These are phyloP conservation scores for Pseudisothecium myosuroides DNA, from an alignment of 225 moss, liverwort and hornwort species.

Conservation along the genomic window DNA sequence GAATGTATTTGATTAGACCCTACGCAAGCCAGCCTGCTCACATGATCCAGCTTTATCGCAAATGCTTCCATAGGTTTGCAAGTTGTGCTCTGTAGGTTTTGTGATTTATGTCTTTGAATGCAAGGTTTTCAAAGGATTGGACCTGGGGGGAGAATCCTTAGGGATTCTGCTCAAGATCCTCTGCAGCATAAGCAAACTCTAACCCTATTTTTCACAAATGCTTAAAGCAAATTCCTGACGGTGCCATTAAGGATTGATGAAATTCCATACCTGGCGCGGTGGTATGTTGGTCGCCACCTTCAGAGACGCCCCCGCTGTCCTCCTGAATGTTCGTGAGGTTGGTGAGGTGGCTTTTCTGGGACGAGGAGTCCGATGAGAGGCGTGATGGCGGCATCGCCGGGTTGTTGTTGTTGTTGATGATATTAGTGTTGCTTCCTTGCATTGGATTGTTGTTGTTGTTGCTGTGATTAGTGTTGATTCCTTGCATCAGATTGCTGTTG, in stretches of 20 bases:
- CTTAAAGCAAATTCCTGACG: background rate
- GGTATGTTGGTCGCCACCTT: conserved; percentile 2
- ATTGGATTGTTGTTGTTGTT: background rate
- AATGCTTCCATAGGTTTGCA: background rate
- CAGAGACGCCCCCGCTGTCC: conserved; percentile 26
- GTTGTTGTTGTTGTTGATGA: background rate
- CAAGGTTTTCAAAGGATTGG: background rate
- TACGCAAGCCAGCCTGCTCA: background rate
- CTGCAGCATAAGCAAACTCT: background rate
- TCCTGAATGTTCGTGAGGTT: conserved; percentile 41
- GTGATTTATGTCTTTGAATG: background rate
- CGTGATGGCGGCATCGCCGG: background rate
- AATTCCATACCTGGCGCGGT: conserved; percentile 5
- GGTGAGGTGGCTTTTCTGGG: conserved; percentile 60
- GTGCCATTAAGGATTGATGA: background rate
- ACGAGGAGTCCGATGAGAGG: conserved; percentile 56
- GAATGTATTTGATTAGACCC: background rate
- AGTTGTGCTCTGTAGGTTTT: background rate
- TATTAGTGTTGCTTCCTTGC: background rate
- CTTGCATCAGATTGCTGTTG: background rate
- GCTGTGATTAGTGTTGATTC: background rate
- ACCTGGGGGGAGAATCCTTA: too few species aligned
- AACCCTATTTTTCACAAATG: background rate
- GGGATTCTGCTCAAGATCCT: background rate
- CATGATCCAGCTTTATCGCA: background rate